Evolutionary conservation across 345 rosid genomes (phyloP), one percentile per base, ranked within the genome.

Genomic region (Carallia brachiata): DNA sequence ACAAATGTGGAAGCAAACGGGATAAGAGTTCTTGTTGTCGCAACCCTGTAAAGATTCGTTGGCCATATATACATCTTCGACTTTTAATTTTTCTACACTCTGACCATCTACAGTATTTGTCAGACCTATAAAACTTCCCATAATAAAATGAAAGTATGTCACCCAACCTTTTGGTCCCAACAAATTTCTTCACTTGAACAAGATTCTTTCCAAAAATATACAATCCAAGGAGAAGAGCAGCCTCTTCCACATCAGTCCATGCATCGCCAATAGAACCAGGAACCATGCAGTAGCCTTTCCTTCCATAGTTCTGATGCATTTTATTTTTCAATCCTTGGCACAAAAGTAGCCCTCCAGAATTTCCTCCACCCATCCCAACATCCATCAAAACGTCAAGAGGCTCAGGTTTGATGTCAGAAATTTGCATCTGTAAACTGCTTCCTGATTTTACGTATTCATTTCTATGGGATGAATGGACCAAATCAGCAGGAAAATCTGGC

Each of bases 171-270:
- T 86, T 86, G 75, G 70, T 84, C 54, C 71, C 88, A 72, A 86
- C 86, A 80, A 86, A 86, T 53, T 76, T 82, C 78, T 86, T 78
- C 62, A 88, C 86, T 65, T 63, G 77, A 67, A 69, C 75, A 72
- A 90, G 86, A 75, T 86, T 85, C 61, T 85, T 90, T 61, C 93
- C 96, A 63, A 90, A 85, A 73, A 84, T 81, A 78, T 86, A 90
- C 74, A 90, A 79, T 62, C 88, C 89, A 52, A 90, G 92, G 66
- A 90, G 92, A 76, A 90, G 81, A 79, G 80, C 74, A 55, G 81
- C 78, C 63, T 59, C 70, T 71, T 90, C 91, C 34, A 69, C 31
- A 55, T 64, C 81, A 63, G 37, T 65, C 92, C 90, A 90, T 62
- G 84, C 59, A 60, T 74, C 81, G 53, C 85, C 79, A 47, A 72